Conservation (phyloP, 2,329 filamentous ascomycete genomes). For the Colletotrichum navitas region DNA sequence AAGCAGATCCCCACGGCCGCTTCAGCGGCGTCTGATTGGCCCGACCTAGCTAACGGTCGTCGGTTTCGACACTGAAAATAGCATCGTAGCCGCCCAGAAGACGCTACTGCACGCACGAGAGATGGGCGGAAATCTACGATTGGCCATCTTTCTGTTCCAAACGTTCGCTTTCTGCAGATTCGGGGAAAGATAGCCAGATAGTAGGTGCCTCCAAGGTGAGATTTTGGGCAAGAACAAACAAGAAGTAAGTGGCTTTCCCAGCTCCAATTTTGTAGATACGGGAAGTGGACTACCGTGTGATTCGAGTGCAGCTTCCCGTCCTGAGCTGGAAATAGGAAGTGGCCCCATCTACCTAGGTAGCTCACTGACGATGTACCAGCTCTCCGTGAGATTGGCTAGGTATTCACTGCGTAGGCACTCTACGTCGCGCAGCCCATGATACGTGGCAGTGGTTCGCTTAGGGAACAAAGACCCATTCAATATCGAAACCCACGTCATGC, state of each 20-base stretch:
- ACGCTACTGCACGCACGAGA: conserved; percentile 24
- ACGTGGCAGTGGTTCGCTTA: neutral
- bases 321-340: neutral
- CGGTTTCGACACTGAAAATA: conserved; percentile 34
- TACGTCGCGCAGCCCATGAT: neutral
- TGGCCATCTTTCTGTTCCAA: neutral
- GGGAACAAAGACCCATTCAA: neutral
- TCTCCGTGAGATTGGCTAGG: neutral
- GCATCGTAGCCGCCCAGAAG: conserved; percentile 36
- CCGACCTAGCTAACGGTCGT: conserved; percentile 1
- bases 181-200: neutral
- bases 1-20: conserved; percentile 17
- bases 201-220: neutral
- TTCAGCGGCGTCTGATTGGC: neutral
- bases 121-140: conserved; percentile 35
- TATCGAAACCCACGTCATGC: neutral
- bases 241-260: neutral
- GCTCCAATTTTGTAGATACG: conserved; percentile 18
- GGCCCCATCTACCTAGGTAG: neutral
- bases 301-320: conserved; percentile 3
- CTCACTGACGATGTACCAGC: neutral
- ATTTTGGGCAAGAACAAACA: neutral
- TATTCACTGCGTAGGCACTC: neutral
- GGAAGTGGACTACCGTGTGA: conserved; percentile 6
- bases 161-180: neutral